phyloP scores from a whole-genome alignment of 2,329 filamentous ascomycete genomes.

The Metarhizium rileyi region DNA sequence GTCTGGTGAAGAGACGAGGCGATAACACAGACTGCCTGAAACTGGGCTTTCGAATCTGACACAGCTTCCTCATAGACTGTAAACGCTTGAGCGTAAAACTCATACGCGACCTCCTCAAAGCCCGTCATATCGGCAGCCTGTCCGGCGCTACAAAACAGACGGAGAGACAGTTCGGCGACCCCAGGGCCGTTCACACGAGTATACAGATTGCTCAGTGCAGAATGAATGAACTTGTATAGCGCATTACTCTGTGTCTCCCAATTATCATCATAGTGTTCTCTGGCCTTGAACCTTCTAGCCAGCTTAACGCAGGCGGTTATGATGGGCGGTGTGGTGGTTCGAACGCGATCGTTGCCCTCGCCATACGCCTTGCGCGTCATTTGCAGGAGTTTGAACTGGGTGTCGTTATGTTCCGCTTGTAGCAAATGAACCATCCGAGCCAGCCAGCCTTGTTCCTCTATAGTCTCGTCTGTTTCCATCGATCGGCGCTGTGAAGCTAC shows the following conservation, averaged over 20 bases:
- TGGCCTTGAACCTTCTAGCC: constrained; percentile 75
- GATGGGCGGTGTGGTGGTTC: constrained; percentile 87
- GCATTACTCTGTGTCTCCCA: constrained; percentile 59
- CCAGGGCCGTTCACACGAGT: constrained; percentile 68
- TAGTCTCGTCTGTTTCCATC: constrained; percentile 87
- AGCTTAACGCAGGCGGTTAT: constrained; percentile 86
- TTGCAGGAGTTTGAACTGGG: constrained; percentile 88
- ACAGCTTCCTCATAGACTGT: constrained; percentile 96
- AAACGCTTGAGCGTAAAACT: constrained; percentile 97
- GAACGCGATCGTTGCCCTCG: constrained; percentile 90
- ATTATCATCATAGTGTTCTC: constrained; percentile 70
- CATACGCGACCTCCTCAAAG: constrained; percentile 93
- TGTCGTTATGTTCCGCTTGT: constrained; percentile 76
- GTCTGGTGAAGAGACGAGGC: constrained; percentile 82
- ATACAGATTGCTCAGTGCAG: constrained; percentile 76
- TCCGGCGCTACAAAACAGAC: constrained; percentile 83
- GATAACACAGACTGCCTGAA: constrained; percentile 94
- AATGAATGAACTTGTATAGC: constrained; percentile 93
- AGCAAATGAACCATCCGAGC: constrained; percentile 87
- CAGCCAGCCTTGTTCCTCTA: constrained; percentile 96
- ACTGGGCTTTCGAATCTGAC: constrained; percentile 91
- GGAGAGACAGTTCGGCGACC: constrained; percentile 77
- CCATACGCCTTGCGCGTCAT: constrained; percentile 76
- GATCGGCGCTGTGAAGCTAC: constrained; percentile 67
- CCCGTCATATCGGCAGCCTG: constrained; percentile 86